Base-by-base conservation (phyloP, 345 rosid species). In the Limnanthes douglasii region DNA sequence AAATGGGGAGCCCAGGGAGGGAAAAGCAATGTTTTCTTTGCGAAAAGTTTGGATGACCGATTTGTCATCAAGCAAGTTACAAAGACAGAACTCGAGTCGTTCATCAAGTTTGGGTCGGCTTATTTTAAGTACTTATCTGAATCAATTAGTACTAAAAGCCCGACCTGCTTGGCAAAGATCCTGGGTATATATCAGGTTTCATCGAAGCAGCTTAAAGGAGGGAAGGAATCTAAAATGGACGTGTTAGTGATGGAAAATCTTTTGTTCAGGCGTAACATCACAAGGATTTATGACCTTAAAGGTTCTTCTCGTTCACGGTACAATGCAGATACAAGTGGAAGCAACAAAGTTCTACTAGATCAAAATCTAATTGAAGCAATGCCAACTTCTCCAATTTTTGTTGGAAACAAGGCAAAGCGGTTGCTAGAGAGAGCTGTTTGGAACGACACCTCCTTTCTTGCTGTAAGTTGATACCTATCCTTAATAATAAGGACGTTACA, bases 221-320 rank as follows among this genome's bases (percentile, higher is more conserved):
- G 96, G 41, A 90, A 57, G 62, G 98, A 90, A 65, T 59, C 72
- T 6, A 90, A 80, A 51, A 80, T 80, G 78, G 96, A 80, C 43
- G 85, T 90, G 36, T 66, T 90, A 54, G 96, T 90, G 43, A 90
- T 90, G 88, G 98, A 90, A 66, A 90, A 90, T 63, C 98, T 90
- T 57, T 72, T 90, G 24, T 84, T 72, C 22, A 56, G 65, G 60
- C 78, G 93, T 28, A 77, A 68, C 31, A 59, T 90, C 54, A 56
- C 75, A 24, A 67, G 85, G 47, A 79, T 90, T 35, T 90, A 90
- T 50, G 96, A 90, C 51, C 83, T 90, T 23, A 90, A 90, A 46
- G 98, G 98, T 48, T 90, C 98, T 24, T 48, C 88, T n/a, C 73
- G 96, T 22, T 84, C 94, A 15, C 70, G 96, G 24, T 90, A 90